These are phyloP conservation scores for Ophiocordyceps camponoti-rufipedis DNA, from an alignment of 2,329 filamentous ascomycete species.

Conservation along the genomic window DNA sequence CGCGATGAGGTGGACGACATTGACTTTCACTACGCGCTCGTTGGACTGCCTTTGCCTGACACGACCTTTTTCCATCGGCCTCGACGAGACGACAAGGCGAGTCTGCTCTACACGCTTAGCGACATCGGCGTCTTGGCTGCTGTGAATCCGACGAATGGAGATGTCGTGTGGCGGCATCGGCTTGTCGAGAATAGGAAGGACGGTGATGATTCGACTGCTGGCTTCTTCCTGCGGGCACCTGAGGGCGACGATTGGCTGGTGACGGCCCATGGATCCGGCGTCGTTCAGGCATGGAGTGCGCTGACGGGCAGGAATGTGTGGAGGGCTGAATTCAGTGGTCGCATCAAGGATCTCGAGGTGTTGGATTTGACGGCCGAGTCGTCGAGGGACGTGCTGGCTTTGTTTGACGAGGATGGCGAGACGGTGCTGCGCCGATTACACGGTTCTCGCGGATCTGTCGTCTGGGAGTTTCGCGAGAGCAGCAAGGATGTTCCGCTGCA, in stretches of 20 bases:
- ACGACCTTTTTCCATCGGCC: constrained; percentile 94
- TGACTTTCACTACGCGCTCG: constrained; percentile 81
- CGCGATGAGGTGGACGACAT: constrained; percentile 78
- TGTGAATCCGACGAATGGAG: constrained; percentile 72
- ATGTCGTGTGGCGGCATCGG: constrained; percentile 71
- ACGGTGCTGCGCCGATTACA: constrained; percentile 53
- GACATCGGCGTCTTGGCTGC: constrained; percentile 72
- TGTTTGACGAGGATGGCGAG: constrained; percentile 40
- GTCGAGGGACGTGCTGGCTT: constrained; percentile 52
- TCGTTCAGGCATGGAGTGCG: constrained; percentile 66
- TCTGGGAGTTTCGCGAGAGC: constrained; percentile 61
- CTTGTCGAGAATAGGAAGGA: constrained; percentile 24
- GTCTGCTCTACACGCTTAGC: constrained; percentile 78
- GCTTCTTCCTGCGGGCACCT: constrained; percentile 47
- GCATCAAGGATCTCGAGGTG: constrained; percentile 55
- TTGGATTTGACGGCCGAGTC: constrained; percentile 48
- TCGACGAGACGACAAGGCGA: constrained; percentile 62
- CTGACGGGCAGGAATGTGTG: constrained; percentile 64
- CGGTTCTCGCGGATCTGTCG: constrained; percentile 50
- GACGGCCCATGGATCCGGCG: constrained; percentile 46
- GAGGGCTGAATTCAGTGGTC: constrained; percentile 42
- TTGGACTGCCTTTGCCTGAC: constrained; percentile 64
- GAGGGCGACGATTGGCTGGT: constrained; percentile 63
- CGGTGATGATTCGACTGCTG: constrained; percentile 13
- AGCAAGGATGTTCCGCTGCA: constrained; percentile 59